These are phyloP conservation scores for Apostasia ramifera DNA, from an alignment of 106 monocot species.

Conservation along the genomic window DNA sequence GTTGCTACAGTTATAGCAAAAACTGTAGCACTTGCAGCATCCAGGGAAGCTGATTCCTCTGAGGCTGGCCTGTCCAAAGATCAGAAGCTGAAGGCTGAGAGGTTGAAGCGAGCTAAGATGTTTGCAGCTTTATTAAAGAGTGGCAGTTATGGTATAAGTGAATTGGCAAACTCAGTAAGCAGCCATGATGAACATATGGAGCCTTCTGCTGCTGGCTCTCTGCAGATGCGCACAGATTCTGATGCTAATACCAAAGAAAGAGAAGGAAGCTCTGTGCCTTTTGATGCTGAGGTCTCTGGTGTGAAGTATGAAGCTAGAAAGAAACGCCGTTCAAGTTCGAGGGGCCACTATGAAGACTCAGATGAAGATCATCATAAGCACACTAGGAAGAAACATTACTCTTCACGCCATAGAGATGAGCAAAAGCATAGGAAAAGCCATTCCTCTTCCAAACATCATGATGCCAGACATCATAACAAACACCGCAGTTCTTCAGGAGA, in stretches of 20 bases:
- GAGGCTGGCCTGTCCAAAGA: conserved; percentile 63
- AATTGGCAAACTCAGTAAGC: conserved; percentile 14
- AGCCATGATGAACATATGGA: conserved; percentile 9
- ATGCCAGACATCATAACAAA: conserved; percentile 16
- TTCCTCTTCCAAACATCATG: conserved; percentile 29
- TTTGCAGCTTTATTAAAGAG: conserved; percentile 79
- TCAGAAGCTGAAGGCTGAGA: conserved; percentile 88
- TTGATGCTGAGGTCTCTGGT: conserved; percentile 18
- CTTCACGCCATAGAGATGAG: conserved; percentile 14
- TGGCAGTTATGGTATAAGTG: conserved; percentile 10
- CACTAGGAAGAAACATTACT: conserved; percentile 37
- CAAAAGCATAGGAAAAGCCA: conserved; percentile 14
- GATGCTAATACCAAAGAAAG: conserved; percentile 28
- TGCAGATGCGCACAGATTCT: conserved; percentile 12
- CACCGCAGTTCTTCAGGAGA: conserved; percentile 29
- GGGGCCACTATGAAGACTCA: conserved; percentile 10
- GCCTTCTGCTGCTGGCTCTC: conserved; percentile 16
- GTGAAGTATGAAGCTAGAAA: conserved; percentile 16
- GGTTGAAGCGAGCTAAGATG: conserved; percentile 82
- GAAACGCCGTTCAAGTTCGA: conserved; percentile 11
- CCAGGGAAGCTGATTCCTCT: conserved; percentile 68
- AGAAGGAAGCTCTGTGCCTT: conserved; percentile 54
- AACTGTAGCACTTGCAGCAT: conserved; percentile 53
- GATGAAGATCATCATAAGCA: conserved; percentile 22
- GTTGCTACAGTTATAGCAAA: conserved; percentile 69